Evolutionary conservation across 2,329 filamentous ascomycete genomes (phyloP).

Genomic region (Fusarium subtropicale): DNA sequence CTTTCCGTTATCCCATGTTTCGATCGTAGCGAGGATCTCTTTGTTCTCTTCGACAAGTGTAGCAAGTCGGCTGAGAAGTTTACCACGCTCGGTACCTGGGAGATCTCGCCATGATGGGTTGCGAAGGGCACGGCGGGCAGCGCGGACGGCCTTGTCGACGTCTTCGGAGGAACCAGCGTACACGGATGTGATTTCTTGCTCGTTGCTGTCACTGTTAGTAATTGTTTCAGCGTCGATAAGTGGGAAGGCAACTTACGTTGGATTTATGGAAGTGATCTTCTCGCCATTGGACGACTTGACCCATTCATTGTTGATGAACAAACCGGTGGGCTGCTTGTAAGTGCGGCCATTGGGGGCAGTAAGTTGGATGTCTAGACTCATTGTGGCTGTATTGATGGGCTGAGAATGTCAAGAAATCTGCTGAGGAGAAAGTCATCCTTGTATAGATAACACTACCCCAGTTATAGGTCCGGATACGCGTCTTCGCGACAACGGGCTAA

Average conservation of each 20-base stretch:
- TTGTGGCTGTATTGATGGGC: slow-evolving; percentile 3
- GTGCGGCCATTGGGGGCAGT: slow-evolving; percentile 70
- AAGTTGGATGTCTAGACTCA: slow-evolving; percentile 46
- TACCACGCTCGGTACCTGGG: slow-evolving; percentile 72
- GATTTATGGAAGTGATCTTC: slow-evolving; percentile 71
- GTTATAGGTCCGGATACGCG: not conserved
- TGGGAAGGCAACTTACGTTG: slow-evolving; percentile 44
- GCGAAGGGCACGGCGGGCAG: slow-evolving; percentile 75
- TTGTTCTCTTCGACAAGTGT: slow-evolving; percentile 75
- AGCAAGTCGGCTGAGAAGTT: slow-evolving; percentile 76
- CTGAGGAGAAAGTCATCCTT: slow-evolving; percentile 19
- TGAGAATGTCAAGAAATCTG: slow-evolving; percentile 1
- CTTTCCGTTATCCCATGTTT: slow-evolving; percentile 85
- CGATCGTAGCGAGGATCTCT: slow-evolving; percentile 61
- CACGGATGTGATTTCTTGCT: slow-evolving; percentile 50
- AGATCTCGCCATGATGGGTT: slow-evolving; percentile 77
- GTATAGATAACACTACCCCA: slow-evolving; percentile 8
- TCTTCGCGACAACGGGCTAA: not conserved
- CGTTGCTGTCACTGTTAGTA: slow-evolving; percentile 42
- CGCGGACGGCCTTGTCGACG: slow-evolving; percentile 50
- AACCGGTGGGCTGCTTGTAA: slow-evolving; percentile 73
- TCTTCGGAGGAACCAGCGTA: slow-evolving; percentile 49
- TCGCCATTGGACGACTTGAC: slow-evolving; percentile 67
- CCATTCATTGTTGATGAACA: slow-evolving; percentile 84
- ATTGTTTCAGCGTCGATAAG: accelerated